A percentile compares a stretch with the other conserved stretches of the same genome.
These are phyloP conservation scores for Cladosporium halotolerans DNA, from an alignment of 2,329 filamentous ascomycete genomes.

Conservation along the genomic window DNA sequence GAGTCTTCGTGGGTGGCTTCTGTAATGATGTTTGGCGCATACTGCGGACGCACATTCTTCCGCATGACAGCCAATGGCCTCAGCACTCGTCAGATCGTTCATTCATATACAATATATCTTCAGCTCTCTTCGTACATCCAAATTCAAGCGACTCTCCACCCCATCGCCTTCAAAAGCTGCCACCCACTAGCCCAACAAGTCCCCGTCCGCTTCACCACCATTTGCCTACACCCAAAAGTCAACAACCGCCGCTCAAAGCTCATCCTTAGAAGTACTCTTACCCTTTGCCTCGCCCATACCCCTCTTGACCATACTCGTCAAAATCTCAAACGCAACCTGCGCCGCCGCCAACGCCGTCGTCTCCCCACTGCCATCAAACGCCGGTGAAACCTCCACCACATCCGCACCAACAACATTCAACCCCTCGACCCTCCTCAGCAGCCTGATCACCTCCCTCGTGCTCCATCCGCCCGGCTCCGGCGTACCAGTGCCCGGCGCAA, in stretches of 20 bases:
- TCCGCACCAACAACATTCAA: constrained; percentile 85
- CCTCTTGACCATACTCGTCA: constrained; percentile 67
- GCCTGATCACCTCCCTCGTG: constrained; percentile 76
- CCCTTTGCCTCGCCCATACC: constrained; percentile 38
- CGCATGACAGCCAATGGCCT: too few species aligned
- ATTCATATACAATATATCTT: too few species aligned
- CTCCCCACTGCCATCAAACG: constrained; percentile 75
- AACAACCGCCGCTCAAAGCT: constrained; percentile 17
- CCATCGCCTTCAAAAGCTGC: too few species aligned
- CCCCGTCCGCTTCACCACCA: neutral
- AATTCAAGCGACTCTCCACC: too few species aligned
- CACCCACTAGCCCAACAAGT: too few species aligned
- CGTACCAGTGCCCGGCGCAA: constrained; percentile 71
- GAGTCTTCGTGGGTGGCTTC: too few species aligned
- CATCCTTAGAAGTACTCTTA: constrained; percentile 15
- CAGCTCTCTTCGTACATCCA: too few species aligned
- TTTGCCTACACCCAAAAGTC: neutral
- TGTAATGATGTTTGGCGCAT: too few species aligned
- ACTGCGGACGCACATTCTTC: too few species aligned
- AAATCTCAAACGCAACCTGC: constrained; percentile 78
- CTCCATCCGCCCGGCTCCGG: constrained; percentile 91
- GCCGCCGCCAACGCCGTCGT: constrained; percentile 76
- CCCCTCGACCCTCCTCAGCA: constrained; percentile 72
- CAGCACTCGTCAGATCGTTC: too few species aligned
- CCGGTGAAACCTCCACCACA: constrained; percentile 81